A percentile compares a stretch with the other conserved stretches of the same genome.
Evolutionary conservation across 192 early-diverging fungal species (phyloP).

Genomic region (Linnemannia zychae): DNA sequence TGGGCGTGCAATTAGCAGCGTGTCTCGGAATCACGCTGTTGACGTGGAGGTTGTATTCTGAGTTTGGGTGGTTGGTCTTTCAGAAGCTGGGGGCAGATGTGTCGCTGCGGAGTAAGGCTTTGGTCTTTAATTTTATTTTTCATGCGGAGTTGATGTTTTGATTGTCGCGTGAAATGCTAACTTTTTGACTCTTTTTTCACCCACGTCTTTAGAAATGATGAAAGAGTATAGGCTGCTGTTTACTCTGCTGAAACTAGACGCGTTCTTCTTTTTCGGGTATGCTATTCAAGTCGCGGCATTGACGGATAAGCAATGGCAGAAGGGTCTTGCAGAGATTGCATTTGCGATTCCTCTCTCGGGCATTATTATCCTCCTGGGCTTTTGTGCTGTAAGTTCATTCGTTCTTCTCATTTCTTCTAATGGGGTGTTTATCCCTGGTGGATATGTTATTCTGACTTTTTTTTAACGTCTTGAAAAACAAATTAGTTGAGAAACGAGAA

Average conservation of each 20-base stretch:
- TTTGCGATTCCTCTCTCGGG: conserved; percentile 42
- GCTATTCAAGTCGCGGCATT: conserved; percentile 41
- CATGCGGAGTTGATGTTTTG: too few species aligned
- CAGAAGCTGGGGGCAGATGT: conserved; percentile 52
- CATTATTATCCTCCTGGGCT: conserved; percentile 34
- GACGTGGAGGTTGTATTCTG: conserved; percentile 44
- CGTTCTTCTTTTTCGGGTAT: conserved; percentile 57
- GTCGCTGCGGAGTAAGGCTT: conserved; percentile 36
- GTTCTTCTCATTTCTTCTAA: not conserved
- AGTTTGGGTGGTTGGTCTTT: conserved; percentile 54
- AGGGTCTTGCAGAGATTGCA: conserved; percentile 33
- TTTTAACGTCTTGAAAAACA: not conserved
- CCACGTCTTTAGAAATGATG: conserved; percentile 39
- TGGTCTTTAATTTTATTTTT: too few species aligned
- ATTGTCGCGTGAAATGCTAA: not conserved
- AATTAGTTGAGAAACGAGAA: conserved; percentile 36
- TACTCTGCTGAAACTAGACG: conserved; percentile 53
- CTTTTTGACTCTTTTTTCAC: not conserved
- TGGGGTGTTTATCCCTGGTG: not conserved
- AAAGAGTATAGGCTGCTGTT: conserved; percentile 51
- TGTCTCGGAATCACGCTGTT: conserved; percentile 33
- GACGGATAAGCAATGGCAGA: conserved; percentile 44
- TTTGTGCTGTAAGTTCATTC: conserved; percentile 23
- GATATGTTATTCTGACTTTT: not conserved
- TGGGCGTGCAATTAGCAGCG: conserved; percentile 25